Evolutionary conservation across 208 protist genomes (phyloP).

Genomic region (Trypanosoma platydactyli): DNA sequence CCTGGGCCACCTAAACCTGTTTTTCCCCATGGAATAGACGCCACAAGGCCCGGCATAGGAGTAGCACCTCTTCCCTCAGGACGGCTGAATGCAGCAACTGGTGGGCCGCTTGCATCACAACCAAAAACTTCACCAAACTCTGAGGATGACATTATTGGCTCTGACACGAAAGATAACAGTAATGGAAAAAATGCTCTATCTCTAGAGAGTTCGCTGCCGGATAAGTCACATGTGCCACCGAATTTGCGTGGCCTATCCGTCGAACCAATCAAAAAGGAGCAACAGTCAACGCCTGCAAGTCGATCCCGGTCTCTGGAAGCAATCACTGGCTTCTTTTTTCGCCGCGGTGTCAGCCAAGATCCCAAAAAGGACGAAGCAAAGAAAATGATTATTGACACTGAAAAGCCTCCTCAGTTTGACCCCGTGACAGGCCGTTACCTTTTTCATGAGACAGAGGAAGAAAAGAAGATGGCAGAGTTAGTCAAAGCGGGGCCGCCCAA

Average conservation of each 20-base stretch:
- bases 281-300: constrained; percentile 5
- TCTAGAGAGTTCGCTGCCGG: background rate
- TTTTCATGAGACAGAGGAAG: constrained; percentile 82
- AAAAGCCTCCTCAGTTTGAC: constrained; percentile 75
- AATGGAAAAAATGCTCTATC: background rate
- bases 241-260: constrained; percentile 4
- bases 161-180: background rate
- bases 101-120: too few species aligned
- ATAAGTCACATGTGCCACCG: background rate
- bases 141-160: too few species aligned
- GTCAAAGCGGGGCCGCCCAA: constrained; percentile 70
- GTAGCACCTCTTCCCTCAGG: too few species aligned
- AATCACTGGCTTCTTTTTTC: constrained; percentile 52
- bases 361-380: constrained; percentile 70
- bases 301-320: constrained; percentile 68
- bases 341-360: constrained; percentile 34
- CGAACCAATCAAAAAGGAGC: background rate
- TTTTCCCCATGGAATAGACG: background rate
- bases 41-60: too few species aligned
- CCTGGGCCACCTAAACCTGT: background rate
- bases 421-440: constrained; percentile 70
- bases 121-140: too few species aligned
- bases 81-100: too few species aligned
- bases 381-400: constrained; percentile 87
- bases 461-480: constrained; percentile 65